Conservation (phyloP, 768 basidiomycete genomes). For the Auricularia cornea region DNA sequence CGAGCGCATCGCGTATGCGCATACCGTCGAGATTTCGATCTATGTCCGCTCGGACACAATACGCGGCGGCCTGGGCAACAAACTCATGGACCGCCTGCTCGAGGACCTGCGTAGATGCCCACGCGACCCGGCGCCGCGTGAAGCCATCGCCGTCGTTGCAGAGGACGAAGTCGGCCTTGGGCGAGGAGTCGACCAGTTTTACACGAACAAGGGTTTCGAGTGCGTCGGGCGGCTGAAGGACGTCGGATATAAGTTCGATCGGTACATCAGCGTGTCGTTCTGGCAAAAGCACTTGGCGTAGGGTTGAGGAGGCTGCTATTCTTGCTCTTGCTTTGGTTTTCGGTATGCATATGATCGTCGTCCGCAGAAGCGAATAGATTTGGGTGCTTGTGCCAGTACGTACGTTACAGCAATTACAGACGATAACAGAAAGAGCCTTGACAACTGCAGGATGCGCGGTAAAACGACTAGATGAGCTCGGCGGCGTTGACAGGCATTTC, state of each 20-base stretch:
- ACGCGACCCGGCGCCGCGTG: background rate
- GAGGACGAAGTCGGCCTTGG: background rate
- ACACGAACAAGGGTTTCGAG: background rate
- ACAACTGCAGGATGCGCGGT: background rate
- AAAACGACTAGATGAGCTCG: slow-evolving; percentile 67
- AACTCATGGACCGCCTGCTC: background rate
- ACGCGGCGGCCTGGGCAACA: background rate
- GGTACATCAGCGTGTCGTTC: background rate
- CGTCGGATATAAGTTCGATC: background rate
- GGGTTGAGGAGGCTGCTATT: too few relatives aligned
- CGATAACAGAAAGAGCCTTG: background rate
- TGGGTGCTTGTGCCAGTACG: background rate
- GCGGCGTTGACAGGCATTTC: slow-evolving; percentile 99
- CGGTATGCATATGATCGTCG: too few relatives aligned
- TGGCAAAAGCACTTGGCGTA: background rate
- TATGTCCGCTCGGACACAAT: background rate
- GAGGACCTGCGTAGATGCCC: background rate
- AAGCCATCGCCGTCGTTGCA: background rate
- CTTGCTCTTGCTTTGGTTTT: too few relatives aligned
- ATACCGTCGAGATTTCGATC: background rate
- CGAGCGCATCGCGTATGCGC: background rate
- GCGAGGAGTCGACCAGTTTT: background rate
- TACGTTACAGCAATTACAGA: background rate
- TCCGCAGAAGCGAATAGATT: background rate
- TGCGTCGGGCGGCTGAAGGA: background rate